Evolutionary conservation across 2,329 filamentous ascomycete genomes (phyloP), one percentile per base, ranked within the genome.

Genomic region (Biscogniauxia mediterranea): DNA sequence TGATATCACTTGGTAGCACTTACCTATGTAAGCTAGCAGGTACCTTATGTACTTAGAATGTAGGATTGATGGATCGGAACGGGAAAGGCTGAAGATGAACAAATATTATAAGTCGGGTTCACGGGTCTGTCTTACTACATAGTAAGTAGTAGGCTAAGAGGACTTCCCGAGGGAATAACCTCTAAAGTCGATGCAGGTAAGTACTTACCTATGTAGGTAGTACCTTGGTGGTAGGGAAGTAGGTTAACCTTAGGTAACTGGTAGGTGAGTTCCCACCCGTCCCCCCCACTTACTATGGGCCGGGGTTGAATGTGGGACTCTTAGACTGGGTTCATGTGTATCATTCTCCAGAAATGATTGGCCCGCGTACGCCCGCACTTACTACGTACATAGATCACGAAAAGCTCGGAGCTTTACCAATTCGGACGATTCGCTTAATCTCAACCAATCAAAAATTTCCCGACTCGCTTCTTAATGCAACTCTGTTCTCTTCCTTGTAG

Each of bases 401-500:
- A 62, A 60, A 63, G 59, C 60, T 54, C 57, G 57, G 61, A 59
- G 50, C 58, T 55, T 61, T 68, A 63, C 66, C 60, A 42, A 57
- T 62, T 68, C 61, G 53, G 59, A 57, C 23, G 21, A 55, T 58
- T 73, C 70, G 70, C 70, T 73, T 71, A 72, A 61, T 61, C 54
- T 38, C 50, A 54, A 26, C 70, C 70, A 72, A 73, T 73, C 58
- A 71, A 25, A 68, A 68, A 70, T 55, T 66, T 55, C 46, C 70
- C 70, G 70, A 55, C 68, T 73, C 70, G 70, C 70, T 72, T 70
- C 58, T 63, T 60, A 59, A 71, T 67, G 69, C 66, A 68, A 69
- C 68, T 54, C 68, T 62, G 61, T 62, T 68, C 64, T 56, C 50
- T 54, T 38, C 58, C 46, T 55, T 61, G 59, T 56, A 52, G 54